phyloP scores from a whole-genome alignment of 1,139 yeast species.

The Blastobotrys illinoisensis region DNA sequence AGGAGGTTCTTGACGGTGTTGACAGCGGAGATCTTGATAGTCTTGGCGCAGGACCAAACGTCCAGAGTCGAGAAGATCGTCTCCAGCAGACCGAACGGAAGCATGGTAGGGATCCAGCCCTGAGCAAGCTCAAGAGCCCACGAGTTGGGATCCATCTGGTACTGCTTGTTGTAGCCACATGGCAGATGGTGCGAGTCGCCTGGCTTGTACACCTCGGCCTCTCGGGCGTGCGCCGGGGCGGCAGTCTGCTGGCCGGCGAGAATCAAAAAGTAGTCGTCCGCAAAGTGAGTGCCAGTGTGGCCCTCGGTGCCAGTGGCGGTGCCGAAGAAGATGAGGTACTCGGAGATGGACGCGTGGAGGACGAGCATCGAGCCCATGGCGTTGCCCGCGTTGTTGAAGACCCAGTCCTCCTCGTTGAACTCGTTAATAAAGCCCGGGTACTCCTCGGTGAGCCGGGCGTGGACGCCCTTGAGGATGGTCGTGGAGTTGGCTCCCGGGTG shows the following conservation, averaged over 20 bases:
- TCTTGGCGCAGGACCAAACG: conserved; percentile 57
- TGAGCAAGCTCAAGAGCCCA: conserved; percentile 95
- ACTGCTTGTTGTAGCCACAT: conserved; percentile 76
- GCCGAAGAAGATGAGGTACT: conserved; percentile 85
- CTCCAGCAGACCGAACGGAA: conserved; percentile 90
- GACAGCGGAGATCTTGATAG: conserved; percentile 65
- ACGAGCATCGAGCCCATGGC: conserved; percentile 98
- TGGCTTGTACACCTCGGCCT: conserved; percentile 64
- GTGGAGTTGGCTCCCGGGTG: conserved; percentile 59
- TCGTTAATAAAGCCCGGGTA: conserved; percentile 70
- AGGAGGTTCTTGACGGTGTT: conserved; percentile 70
- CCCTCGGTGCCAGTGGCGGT: conserved; percentile 92
- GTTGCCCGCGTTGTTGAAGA: conserved; percentile 96
- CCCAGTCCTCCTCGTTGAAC: conserved; percentile 77
- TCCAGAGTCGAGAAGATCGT: conserved; percentile 77
- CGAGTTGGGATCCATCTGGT: conserved; percentile 63
- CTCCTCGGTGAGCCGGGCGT: conserved; percentile 50
- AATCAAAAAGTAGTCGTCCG: conserved; percentile 93
- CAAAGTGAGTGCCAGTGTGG: conserved; percentile 91
- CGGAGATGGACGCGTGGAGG: conserved; percentile 91
- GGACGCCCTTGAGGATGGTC: conserved; percentile 54
- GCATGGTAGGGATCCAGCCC: conserved; percentile 98
- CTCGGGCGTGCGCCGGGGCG: conserved; percentile 54
- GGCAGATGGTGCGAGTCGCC: conserved; percentile 68
- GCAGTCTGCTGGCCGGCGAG: conserved; percentile 74